These are phyloP conservation scores for Oxytropis ochrocephala DNA, from an alignment of 306 rosid genomes.

Conservation along the genomic window DNA sequence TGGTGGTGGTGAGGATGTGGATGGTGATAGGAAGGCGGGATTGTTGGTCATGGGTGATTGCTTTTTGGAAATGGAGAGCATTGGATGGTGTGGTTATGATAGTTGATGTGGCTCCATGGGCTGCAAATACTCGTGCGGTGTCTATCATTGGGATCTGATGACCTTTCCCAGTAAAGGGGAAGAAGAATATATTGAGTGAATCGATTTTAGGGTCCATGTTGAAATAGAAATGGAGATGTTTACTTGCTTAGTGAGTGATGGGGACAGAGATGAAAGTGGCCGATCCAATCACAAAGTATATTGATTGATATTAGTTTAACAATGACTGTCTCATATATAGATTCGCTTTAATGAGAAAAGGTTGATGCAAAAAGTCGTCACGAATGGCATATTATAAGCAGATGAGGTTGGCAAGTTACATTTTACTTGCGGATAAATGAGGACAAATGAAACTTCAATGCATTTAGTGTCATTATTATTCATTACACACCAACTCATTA, in stretches of 20 bases:
- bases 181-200: slow-evolving; percentile 27
- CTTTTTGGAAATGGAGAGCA: slow-evolving; percentile 27
- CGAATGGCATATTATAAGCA: background rate
- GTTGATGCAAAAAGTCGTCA: slow-evolving; percentile 14
- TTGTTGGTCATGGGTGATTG: slow-evolving; percentile 42
- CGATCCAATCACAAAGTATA: background rate
- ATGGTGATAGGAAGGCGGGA: slow-evolving; percentile 26
- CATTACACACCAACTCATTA: no score
- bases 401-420: no score
- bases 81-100: slow-evolving; percentile 41
- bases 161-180: slow-evolving; percentile 48
- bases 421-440: no score
- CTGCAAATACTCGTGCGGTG: slow-evolving; percentile 51
- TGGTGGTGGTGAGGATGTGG: slow-evolving; percentile 21
- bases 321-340: background rate
- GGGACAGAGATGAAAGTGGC: background rate
- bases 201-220: slow-evolving; percentile 12
- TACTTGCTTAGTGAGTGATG: background rate
- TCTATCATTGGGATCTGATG: slow-evolving; percentile 70
- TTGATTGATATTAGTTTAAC: background rate
- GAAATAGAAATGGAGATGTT: background rate
- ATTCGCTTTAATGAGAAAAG: background rate
- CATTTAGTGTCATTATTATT: no score
- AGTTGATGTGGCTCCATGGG: slow-evolving; percentile 49
- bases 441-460: no score